Base-by-base conservation (phyloP, 2,329 filamentous ascomycete species). In the Cadophora malorum region DNA sequence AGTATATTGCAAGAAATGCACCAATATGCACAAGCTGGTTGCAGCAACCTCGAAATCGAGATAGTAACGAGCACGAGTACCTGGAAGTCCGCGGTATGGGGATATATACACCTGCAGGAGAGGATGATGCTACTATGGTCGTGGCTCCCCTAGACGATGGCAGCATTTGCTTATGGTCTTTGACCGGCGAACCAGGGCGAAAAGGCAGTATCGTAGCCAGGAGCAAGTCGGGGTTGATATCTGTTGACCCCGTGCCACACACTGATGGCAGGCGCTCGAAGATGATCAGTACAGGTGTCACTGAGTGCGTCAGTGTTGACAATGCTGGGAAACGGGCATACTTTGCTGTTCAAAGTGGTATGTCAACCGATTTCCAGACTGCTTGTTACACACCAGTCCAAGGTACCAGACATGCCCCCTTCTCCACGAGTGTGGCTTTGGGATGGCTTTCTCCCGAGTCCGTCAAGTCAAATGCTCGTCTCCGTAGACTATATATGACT, bases 141-240 rank as follows among this genome's bases (percentile, higher is more conserved):
- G 85, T 97, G 19, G 90, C 91, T 0, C 93, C 94, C 1, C 82
- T 97, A 8, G 93, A 96, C 67, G 92, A 97, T 76, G 94, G 94
- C 0, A 93, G 92, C 63, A 85, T 97, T n/a, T 92, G 90, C 73
- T 80, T 97, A 7, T 97, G 94, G 94, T 91, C 97, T 76, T 81
- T 92, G 62, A 88, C 85, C 65, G 86, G 85, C 1, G 85, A 83
- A 35, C 80, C 81, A 59, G 79, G 79, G 5, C 82, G 77, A 70
- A 85, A 84, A 71, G 91, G 92, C 1, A 85, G 83, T 2, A 86
- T 96, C 38, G 72, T 92, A 12, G 88, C 86, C 0, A 85, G 85
- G 69, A 96, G 91, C 78, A 81, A 81, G 23, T 82, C 89, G 0
- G 91, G 90, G 0, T 82, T 95, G 9, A 82, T 97, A 19, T 89